phyloP scores from a whole-genome alignment of 2,329 filamentous ascomycete species.

The Sphaerulina vaccinii region DNA sequence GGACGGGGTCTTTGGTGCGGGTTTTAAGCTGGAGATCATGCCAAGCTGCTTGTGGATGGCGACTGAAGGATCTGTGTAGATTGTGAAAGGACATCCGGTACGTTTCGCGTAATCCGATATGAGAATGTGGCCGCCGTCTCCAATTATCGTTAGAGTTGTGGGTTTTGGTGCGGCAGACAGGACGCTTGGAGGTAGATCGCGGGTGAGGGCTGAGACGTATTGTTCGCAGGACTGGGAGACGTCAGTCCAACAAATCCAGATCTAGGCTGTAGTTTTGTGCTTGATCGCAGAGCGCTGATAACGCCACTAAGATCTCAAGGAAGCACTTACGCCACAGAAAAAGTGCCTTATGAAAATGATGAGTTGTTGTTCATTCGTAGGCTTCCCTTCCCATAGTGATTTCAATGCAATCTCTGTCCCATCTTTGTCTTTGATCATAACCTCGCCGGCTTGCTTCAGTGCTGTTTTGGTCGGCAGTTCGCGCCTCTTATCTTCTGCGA shows the following conservation, averaged over 20 bases:
- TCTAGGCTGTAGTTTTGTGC: too few relatives aligned
- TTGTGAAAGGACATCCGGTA: slow-evolving; percentile 33
- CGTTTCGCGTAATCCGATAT: slow-evolving; percentile 35
- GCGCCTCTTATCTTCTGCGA: slow-evolving; percentile 16
- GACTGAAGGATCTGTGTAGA: slow-evolving; percentile 37
- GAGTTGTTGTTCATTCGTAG: slow-evolving; percentile 29
- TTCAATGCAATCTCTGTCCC: slow-evolving; percentile 31
- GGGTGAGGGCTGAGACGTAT: slow-evolving; percentile 34
- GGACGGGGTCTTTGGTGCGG: slow-evolving; percentile 7
- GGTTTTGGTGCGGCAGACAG: slow-evolving; percentile 28
- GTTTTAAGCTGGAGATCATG: slow-evolving; percentile 32
- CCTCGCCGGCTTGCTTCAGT: slow-evolving; percentile 26
- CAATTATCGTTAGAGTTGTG: slow-evolving; percentile 37
- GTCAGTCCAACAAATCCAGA: too few relatives aligned
- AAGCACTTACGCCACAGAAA: slow-evolving; percentile 39
- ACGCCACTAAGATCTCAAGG: not conserved
- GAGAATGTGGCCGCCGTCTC: slow-evolving; percentile 35
- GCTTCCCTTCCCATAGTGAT: slow-evolving; percentile 28
- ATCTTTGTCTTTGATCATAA: slow-evolving; percentile 30
- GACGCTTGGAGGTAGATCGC: slow-evolving; percentile 25
- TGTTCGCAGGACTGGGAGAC: slow-evolving; percentile 36
- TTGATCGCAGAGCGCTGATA: not conserved
- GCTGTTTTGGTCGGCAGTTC: slow-evolving; percentile 20
- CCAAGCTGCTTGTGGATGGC: slow-evolving; percentile 35
- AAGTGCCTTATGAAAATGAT: slow-evolving; percentile 44